Evolutionary conservation across 306 rosid genomes (phyloP).

Genomic region (Aeschynomene evenia): DNA sequence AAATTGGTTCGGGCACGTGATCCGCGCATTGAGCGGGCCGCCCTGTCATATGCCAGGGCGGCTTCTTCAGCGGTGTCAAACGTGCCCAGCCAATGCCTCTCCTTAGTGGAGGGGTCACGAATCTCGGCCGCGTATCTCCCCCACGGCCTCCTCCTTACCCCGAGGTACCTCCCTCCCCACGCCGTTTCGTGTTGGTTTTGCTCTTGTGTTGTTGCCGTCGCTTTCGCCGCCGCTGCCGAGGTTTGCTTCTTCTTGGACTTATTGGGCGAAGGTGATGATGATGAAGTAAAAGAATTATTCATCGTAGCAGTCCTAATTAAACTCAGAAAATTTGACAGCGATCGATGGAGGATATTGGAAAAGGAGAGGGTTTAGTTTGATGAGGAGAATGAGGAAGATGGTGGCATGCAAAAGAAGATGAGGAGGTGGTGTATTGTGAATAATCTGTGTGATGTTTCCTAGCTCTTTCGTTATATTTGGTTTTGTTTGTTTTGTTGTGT

Average conservation of each 20-base stretch:
- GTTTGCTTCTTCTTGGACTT: slow-evolving; percentile 48
- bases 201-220: slow-evolving; percentile 5
- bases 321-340: too few species aligned
- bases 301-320: not conserved
- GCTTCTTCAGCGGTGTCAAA: slow-evolving; percentile 66
- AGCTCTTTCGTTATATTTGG: not conserved
- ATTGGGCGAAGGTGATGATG: slow-evolving; percentile 30
- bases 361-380: not conserved
- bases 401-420: slow-evolving; percentile 27
- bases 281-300: slow-evolving; percentile 34
- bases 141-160: slow-evolving; percentile 60
- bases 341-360: not conserved
- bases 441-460: slow-evolving; percentile 30
- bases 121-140: slow-evolving; percentile 61
- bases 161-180: slow-evolving; percentile 56
- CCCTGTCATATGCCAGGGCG: slow-evolving; percentile 53
- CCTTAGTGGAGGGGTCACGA: slow-evolving; percentile 57
- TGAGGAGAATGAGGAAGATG: not conserved
- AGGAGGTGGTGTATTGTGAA: not conserved
- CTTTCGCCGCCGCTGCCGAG: slow-evolving; percentile 21
- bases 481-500: slow-evolving; percentile 34
- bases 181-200: slow-evolving; percentile 36
- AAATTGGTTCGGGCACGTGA: slow-evolving; percentile 61
- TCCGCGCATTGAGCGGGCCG: slow-evolving; percentile 62
- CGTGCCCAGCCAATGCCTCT: slow-evolving; percentile 57